Base-by-base conservation (phyloP, 2,329 filamentous ascomycete genomes). In the Elsinoe ampelina region DNA sequence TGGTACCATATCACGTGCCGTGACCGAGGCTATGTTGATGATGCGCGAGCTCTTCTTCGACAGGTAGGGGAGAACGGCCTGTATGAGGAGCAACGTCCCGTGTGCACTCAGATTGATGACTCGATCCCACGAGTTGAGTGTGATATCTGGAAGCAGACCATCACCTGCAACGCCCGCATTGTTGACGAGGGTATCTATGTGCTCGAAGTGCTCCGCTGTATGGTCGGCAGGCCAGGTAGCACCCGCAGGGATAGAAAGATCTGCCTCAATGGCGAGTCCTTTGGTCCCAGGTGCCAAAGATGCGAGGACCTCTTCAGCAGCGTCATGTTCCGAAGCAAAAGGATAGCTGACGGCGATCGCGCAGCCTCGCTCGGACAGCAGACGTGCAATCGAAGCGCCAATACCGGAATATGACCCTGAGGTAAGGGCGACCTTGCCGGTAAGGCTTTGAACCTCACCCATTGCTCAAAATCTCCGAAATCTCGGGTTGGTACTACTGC, bases 311-410 rank as follows among this genome's bases (percentile, higher is more conserved):
- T 55, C 59, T 2, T 70, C 63, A n/a, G 67, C 68, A 52, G 71
- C 64, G 2, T 55, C 58, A 5, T 55, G 43, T 12, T 68, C 58
- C 5, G 59, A 35, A 1, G 67, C 45, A 39, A 67, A 72, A 1
- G 75, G 72, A 63, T 79, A 80, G 67, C 77, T 79, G 64, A 79
- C 66, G 6, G 77, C 73, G 8, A 78, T 67, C 42, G 69, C 69
- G 34, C 76, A 75, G 42, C 77, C 76, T 13, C 72, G 72, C 39
- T 70, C 67, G 12, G 74, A 68, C 1, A 77, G 67, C 51, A 34
- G 45, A 75, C 75, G 32, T 2, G 71, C 73, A 22, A 76, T 74
- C 34, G 73, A 73, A 7, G 69, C 66, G n/a, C 75, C 75, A 57
- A 77, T 76, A 45, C 75, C 75, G 19, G 68, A 71, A 51, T 64